Conservation (phyloP, 2,329 filamentous ascomycete genomes). For the Pleurostoma richardsiae region DNA sequence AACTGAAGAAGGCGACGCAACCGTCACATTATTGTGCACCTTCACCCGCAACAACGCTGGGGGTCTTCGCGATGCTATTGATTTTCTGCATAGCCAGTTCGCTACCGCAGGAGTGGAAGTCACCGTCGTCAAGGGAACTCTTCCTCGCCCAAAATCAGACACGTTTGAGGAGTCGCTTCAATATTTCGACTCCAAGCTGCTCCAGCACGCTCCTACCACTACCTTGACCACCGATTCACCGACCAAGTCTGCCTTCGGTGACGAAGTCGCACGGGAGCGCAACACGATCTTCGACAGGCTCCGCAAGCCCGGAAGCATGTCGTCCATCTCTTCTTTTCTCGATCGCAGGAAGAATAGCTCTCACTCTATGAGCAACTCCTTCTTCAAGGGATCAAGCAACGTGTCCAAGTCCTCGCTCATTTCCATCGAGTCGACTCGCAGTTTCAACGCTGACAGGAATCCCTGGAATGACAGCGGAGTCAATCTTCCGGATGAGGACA, state of each 20-base stretch:
- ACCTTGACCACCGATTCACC: conserved; percentile 76
- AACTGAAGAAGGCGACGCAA: conserved; percentile 52
- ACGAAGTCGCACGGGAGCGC: conserved; percentile 73
- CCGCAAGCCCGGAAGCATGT: conserved; percentile 90
- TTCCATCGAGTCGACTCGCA: conserved; percentile 91
- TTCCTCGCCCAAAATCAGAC: conserved; percentile 96
- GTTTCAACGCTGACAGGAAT: conserved; percentile 85
- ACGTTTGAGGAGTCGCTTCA: conserved; percentile 96
- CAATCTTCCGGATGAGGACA: conserved; percentile 86
- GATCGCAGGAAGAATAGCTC: conserved; percentile 92
- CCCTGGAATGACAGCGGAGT: conserved; percentile 98
- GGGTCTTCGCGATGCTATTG: conserved; percentile 90
- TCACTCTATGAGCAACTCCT: conserved; percentile 71
- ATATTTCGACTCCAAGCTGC: conserved; percentile 93
- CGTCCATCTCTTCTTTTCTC: conserved; percentile 91
- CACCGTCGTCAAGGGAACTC: conserved; percentile 84
- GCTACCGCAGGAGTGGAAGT: conserved; percentile 86
- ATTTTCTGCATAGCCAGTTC: conserved; percentile 82
- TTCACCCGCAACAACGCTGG: conserved; percentile 98
- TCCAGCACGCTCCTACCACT: conserved; percentile 83
- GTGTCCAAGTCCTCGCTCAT: conserved; percentile 93
- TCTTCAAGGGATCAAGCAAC: conserved; percentile 90
- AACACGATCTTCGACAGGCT: conserved; percentile 86
- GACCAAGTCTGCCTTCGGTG: conserved; percentile 77
- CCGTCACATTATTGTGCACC: conserved; percentile 63